A percentile compares a stretch with the other conserved stretches of the same genome.
Conservation (phyloP, 2,329 filamentous ascomycete species). For the Ustilaginoidea virens region DNA sequence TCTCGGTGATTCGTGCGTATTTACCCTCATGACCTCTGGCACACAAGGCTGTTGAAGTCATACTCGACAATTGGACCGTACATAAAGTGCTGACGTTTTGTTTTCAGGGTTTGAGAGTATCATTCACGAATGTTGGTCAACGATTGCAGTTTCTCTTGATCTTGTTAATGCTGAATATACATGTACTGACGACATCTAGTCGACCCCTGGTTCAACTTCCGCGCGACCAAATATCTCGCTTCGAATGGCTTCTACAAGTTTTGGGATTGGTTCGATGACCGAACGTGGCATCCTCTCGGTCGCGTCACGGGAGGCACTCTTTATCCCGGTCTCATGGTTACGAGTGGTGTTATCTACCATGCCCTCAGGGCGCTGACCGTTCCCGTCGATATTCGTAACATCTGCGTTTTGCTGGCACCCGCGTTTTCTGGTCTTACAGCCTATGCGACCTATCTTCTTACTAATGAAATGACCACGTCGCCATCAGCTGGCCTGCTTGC, state of each 20-base stretch:
- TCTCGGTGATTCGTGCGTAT: conserved; percentile 91
- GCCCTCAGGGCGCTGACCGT: conserved; percentile 74
- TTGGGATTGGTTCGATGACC: conserved; percentile 99
- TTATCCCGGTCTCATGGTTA: conserved; percentile 97
- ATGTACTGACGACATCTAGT: conserved; percentile 41
- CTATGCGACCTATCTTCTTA: conserved; percentile 84
- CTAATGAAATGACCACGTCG: conserved; percentile 92
- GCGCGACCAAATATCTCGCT: conserved; percentile 94
- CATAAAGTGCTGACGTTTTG: conserved; percentile 15
- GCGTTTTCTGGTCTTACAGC: conserved; percentile 90
- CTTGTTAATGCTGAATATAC: background rate
- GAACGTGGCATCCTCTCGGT: conserved; percentile 98
- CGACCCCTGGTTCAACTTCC: conserved; percentile 99
- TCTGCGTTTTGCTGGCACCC: conserved; percentile 91
- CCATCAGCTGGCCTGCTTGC: conserved; percentile 89
- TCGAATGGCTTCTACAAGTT: conserved; percentile 97
- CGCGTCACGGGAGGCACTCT: conserved; percentile 98
- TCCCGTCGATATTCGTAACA: conserved; percentile 96
- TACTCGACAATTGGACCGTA: too few relatives aligned
- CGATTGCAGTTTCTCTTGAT: background rate
- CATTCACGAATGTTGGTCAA: conserved; percentile 88
- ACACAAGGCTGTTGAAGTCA: too few relatives aligned
- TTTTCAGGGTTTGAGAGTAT: conserved; percentile 84
- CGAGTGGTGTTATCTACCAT: conserved; percentile 93
- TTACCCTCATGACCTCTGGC: too few relatives aligned